A percentile compares a stretch with the other conserved stretches of the same genome.
phyloP scores from a whole-genome alignment of 129 eudicot species.

The Mikania micrantha region DNA sequence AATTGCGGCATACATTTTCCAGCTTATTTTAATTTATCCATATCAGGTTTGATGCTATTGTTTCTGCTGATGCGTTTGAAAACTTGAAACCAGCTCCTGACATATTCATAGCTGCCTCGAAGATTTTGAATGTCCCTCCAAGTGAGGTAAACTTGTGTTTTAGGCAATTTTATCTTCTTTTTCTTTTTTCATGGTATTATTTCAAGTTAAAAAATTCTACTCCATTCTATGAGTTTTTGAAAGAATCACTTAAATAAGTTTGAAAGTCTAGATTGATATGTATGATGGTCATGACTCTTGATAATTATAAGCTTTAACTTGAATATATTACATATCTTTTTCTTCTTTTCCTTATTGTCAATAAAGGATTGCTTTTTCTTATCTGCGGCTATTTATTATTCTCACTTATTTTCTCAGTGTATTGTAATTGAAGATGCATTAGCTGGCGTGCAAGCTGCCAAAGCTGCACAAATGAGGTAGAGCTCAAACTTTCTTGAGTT shows the following conservation, averaged over 20 bases:
- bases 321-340: background rate
- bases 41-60: constrained; percentile 95
- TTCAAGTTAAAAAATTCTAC: background rate
- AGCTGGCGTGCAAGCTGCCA: constrained; percentile 98
- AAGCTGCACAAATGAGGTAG: constrained; percentile 92
- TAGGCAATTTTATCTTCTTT: background rate
- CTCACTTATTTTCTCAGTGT: constrained; percentile 47
- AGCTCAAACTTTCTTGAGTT: background rate
- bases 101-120: constrained; percentile 88
- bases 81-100: constrained; percentile 99
- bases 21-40: constrained; percentile 17
- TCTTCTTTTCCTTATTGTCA: background rate
- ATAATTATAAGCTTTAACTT: background rate
- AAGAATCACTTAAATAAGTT: background rate
- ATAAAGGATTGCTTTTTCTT: background rate
- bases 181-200: background rate
- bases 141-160: constrained; percentile 55
- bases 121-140: constrained; percentile 61
- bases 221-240: background rate
- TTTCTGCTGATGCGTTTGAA: constrained; percentile 97
- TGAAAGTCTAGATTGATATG: background rate
- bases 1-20: background rate
- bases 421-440: constrained; percentile 96
- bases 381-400: background rate
- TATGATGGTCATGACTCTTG: background rate